phyloP scores from a whole-genome alignment of 306 rosid genomes.

The Lotus japonicus region DNA sequence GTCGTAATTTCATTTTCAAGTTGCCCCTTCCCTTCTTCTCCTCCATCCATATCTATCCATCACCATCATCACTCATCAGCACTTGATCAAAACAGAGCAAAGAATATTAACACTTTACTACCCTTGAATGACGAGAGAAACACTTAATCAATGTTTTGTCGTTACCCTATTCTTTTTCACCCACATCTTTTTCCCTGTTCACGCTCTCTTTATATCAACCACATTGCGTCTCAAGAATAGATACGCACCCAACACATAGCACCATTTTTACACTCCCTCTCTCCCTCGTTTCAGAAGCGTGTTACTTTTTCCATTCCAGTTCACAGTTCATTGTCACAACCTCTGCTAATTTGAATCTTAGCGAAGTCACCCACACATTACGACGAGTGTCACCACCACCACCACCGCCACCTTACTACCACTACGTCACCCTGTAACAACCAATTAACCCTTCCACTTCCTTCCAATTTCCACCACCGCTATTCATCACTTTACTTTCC shows the following conservation, averaged over 20 bases:
- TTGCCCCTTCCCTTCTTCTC: neutral
- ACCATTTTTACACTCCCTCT: neutral
- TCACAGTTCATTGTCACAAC: neutral
- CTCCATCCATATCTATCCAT: neutral
- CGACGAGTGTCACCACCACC: neutral
- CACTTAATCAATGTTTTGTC: too few species aligned
- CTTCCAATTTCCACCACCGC: too few species aligned
- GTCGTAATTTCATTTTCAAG: neutral
- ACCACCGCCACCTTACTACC: too few species aligned
- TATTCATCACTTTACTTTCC: too few species aligned
- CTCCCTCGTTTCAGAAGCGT: neutral
- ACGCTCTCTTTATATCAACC: neutral
- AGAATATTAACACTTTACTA: neutral
- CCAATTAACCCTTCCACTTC: too few species aligned
- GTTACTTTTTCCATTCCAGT: neutral
- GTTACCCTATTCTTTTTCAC: too few species aligned
- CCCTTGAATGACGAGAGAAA: too few species aligned
- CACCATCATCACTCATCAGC: neutral
- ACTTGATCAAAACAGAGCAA: neutral
- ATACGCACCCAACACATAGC: neutral
- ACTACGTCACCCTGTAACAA: too few species aligned
- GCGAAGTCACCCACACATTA: neutral
- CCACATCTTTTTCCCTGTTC: neutral
- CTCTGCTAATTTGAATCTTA: neutral
- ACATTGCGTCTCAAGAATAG: constrained; percentile 1